Evolutionary conservation across 495 filamentous ascomycete genomes (phyloP), one percentile per base, ranked within the genome.

Genomic region (Talaromyces stipitatus): DNA sequence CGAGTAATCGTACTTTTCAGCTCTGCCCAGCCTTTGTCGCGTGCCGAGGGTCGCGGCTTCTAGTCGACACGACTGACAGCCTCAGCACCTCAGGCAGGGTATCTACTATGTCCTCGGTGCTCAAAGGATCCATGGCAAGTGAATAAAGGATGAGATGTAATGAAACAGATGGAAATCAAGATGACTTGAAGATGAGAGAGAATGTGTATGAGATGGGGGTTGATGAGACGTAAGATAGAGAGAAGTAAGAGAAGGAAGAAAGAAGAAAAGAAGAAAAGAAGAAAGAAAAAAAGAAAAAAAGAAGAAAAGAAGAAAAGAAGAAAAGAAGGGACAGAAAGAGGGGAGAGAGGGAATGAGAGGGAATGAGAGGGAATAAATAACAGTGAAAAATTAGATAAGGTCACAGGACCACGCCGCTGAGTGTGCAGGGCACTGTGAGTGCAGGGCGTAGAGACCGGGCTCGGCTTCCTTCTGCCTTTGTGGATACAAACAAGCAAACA

Each of bases 1-100:
- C 41, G 72, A 57, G 60, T 89, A 89, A 54, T 85, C 70, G 53
- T 82, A 85, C 0, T 72, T 65, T 16, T 72, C 63, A 12, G 75
- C 18, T 72, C 60, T 23, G 65, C 72, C 88, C 87, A 89, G 4
- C 79, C 79, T 16, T 66, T 70, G 3, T 71, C 65, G 24, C 67
- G 69, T 52, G 72, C 72, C n/a, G 18, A 64, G 36, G 14, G 55
- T 57, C 28, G 59, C 52, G n/a, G 68, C 64, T 18, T 74, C 20
- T 61, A 52, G 22, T 69, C 64, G 32, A 75, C 61, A 12, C 71
- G 66, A 9, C 61, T 65, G 45, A 64, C 60, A 2, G 9, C 36
- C n/a, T 41, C n/a, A 16, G 36, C 18, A 66, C 65, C 60, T 77
- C 77, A 20, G 59, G 55, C 38, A 78, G 64, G 47, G 71, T 71